Evolutionary conservation across 1,284 basidiomycete species (phyloP).

Genomic region (Apiotrichum mycotoxinovorans): DNA sequence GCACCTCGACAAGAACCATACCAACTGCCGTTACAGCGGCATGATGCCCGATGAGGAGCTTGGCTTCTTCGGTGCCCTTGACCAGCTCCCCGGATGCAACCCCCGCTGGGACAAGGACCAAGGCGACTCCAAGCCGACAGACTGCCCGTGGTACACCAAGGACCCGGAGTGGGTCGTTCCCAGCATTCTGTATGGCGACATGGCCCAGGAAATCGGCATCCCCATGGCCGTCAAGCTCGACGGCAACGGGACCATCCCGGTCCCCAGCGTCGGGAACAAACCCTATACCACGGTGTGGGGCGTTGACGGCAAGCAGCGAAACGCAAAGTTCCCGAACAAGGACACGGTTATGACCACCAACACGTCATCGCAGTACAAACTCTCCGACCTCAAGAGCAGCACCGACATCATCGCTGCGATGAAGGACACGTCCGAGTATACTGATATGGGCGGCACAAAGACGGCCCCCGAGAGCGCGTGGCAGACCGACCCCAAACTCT

Average conservation of each 20-base stretch:
- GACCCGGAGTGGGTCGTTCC: constrained; percentile 4
- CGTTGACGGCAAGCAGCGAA: not conserved
- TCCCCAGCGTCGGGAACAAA: not conserved
- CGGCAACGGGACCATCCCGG: not conserved
- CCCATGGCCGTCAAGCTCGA: constrained; percentile 1
- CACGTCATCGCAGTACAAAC: not conserved
- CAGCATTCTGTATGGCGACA: not conserved
- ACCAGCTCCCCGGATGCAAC: constrained; percentile 18
- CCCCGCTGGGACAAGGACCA: constrained; percentile 8
- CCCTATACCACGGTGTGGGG: not conserved
- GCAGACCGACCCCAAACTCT: too few relatives aligned
- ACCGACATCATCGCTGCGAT: too few relatives aligned
- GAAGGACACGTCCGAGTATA: too few relatives aligned
- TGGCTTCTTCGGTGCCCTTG: constrained; percentile 9
- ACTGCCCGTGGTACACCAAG: not conserved
- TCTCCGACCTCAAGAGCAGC: too few relatives aligned
- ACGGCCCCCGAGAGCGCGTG: too few relatives aligned
- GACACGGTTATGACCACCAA: not conserved
- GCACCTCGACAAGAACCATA: constrained; percentile 1
- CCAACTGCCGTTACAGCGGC: constrained; percentile 11
- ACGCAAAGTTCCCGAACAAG: not conserved
- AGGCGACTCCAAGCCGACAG: constrained; percentile 1
- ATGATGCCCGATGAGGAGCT: constrained; percentile 16
- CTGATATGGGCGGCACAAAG: too few relatives aligned
- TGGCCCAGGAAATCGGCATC: not conserved